These are phyloP conservation scores for Pseudoneurospora amorphoporcata DNA, from an alignment of 495 filamentous ascomycete species.

Conservation along the genomic window DNA sequence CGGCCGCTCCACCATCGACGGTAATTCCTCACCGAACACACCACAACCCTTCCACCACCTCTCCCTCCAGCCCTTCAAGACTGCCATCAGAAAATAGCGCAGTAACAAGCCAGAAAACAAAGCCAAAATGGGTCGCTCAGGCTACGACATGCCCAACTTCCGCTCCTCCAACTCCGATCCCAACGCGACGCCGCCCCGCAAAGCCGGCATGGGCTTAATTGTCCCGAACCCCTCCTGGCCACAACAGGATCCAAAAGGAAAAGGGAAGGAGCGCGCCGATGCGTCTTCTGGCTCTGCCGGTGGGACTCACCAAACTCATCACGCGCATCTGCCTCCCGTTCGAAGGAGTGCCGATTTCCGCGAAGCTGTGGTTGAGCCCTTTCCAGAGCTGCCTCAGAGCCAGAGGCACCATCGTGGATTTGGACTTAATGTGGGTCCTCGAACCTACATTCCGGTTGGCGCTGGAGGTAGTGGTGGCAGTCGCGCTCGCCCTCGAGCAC, in stretches of 20 bases:
- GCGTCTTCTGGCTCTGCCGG: neutral
- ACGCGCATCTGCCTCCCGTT: neutral
- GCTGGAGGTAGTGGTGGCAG: neutral
- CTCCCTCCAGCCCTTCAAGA: neutral
- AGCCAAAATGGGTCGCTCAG: constrained; percentile 5
- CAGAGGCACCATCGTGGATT: neutral
- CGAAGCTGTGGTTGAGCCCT: neutral
- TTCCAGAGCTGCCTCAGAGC: neutral
- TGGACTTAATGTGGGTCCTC: neutral
- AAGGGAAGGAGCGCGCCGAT: neutral
- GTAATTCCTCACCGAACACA: neutral
- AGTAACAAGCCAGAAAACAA: neutral
- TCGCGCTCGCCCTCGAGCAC: neutral
- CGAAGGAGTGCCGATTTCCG: neutral
- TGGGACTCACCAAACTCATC: neutral
- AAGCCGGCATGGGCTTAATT: neutral
- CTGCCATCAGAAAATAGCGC: neutral
- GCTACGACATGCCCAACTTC: constrained; percentile 12
- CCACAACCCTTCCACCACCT: neutral
- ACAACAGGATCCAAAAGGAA: constrained; percentile 3
- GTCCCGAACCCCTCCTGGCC: fast-evolving
- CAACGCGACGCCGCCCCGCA: neutral
- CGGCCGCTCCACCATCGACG: neutral
- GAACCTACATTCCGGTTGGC: neutral
- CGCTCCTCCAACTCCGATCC: neutral